A percentile compares a stretch with the other conserved stretches of the same genome.
Evolutionary conservation across 208 protist species (phyloP).

Genomic region (Wallacemonas sp.): DNA sequence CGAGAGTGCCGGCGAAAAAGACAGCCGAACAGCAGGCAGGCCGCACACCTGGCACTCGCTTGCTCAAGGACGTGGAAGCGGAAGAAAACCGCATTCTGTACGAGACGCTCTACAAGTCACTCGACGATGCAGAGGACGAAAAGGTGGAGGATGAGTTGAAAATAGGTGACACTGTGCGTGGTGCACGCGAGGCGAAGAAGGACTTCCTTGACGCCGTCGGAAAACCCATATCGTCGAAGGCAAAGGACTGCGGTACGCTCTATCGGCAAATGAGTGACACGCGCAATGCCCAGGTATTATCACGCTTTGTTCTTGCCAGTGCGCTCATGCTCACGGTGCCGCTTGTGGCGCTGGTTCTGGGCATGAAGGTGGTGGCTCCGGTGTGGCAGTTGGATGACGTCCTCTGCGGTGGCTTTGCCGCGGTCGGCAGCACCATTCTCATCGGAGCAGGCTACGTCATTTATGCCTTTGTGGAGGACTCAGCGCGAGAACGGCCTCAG

Average conservation of each 20-base stretch:
- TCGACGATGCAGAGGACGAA: constrained; percentile 27
- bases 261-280: constrained; percentile 29
- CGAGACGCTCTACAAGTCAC: constrained; percentile 60
- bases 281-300: constrained; percentile 40
- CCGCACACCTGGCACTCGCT: constrained; percentile 26
- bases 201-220: constrained; percentile 41
- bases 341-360: constrained; percentile 55
- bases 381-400: constrained; percentile 35
- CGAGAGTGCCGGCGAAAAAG: neutral
- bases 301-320: constrained; percentile 53
- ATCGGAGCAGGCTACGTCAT: constrained; percentile 65
- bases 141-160: constrained; percentile 28
- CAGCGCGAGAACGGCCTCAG: neutral
- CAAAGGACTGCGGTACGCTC: constrained; percentile 40
- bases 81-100: constrained; percentile 68
- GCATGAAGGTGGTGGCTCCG: constrained; percentile 61
- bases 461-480: constrained; percentile 63
- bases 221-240: constrained; percentile 57
- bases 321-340: constrained; percentile 73
- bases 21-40: neutral
- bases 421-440: constrained; percentile 38
- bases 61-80: constrained; percentile 59
- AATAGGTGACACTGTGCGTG: constrained; percentile 41
- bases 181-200: constrained; percentile 35
- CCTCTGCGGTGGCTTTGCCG: constrained; percentile 64